Evolutionary conservation across 495 filamentous ascomycete species (phyloP), one percentile per base, ranked within the genome.

Genomic region (Tuber umbilicatum): DNA sequence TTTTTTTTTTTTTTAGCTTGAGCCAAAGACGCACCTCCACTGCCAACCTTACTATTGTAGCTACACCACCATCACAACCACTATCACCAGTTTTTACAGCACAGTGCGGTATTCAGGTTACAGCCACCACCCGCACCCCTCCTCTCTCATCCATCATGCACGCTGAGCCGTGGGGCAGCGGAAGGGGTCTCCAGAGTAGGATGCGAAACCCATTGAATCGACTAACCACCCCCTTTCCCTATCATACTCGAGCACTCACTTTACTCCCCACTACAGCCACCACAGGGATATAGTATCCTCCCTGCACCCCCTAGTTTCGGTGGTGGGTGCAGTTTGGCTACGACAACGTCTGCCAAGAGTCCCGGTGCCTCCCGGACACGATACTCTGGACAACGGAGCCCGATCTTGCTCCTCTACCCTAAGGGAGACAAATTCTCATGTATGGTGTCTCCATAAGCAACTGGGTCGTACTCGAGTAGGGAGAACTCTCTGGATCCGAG

Each of bases 141-240:
- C 77, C 67, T 78, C 71, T 55, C 75, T 72, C 75, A 75, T 77
- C 75, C 77, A 75, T 45, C 75, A 74, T 79, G 75, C 77, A 74
- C 72, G 76, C 72, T 75, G 72, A 72, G 77, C 72, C 60, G 73
- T 74, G 76, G 74, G 43, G 69, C 55, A 60, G n/a, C 27, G 77
- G 69, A 78, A 79, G 71, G 50, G 40, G 69, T 73, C 77, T 70
- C 74, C 71, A 64, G 72, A 79, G 55, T 70, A 74, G 70, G 47
- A 67, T 55, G 68, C 70, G 70, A 76, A 73, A 73, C 71, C 12
- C 27, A 64, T 64, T 64, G 27, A 31, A 64, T 35, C 3, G 31
- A 14, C 27, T 35, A n/a, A 60, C 68, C 71, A 69, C 72, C 42
- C 1, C 1, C 42, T 7, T 40, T 7, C 16, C 42, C 42, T 45